Evolutionary conservation across 371 early-diverging fungal species (phyloP).

Genomic region (Zancudomyces culisetae): DNA sequence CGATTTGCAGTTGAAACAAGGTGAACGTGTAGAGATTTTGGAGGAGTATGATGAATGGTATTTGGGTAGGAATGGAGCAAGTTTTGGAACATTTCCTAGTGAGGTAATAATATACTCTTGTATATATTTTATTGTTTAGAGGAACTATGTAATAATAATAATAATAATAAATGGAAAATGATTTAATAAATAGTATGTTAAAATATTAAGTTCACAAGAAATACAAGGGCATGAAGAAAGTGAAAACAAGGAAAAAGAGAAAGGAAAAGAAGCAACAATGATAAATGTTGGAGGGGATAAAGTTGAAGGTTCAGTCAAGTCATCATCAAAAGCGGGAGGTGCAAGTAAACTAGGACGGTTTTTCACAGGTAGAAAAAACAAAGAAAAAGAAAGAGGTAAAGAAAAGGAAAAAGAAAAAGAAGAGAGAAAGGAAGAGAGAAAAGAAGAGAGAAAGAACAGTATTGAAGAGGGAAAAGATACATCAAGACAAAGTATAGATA

Average conservation of each 20-base stretch:
- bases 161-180: neutral
- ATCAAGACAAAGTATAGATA: no score
- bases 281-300: neutral
- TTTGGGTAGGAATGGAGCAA: constrained; percentile 10
- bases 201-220: no score
- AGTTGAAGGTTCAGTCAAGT: neutral
- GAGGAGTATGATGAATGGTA: constrained; percentile 3
- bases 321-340: neutral
- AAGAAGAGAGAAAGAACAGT: neutral
- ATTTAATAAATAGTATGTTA: neutral
- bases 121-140: no score
- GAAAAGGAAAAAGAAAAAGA: neutral
- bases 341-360: no score
- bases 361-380: neutral
- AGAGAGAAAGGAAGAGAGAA: neutral
- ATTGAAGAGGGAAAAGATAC: no score
- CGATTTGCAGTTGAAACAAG: constrained; percentile 2
- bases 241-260: neutral
- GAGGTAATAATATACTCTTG: no score
- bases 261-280: neutral
- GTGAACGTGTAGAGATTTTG: constrained; percentile 4
- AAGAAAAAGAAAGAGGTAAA: neutral
- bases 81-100: constrained; percentile 7
- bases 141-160: no score
- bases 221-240: neutral